Evolutionary conservation across 2,329 filamentous ascomycete species (phyloP), one percentile per base, ranked within the genome.

Genomic region (Xylariaceae sp.): DNA sequence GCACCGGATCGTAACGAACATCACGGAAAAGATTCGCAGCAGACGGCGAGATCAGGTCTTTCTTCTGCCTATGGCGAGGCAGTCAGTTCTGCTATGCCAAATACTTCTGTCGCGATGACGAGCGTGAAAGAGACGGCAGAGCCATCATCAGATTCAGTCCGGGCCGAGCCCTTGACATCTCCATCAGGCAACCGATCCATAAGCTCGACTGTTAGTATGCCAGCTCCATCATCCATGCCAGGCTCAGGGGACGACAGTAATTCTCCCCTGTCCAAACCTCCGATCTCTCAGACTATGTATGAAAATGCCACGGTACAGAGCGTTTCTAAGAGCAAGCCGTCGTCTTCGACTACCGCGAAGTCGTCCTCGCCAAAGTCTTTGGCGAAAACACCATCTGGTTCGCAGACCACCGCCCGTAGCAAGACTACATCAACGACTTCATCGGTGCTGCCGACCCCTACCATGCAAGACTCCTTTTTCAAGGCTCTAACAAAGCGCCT

Each of bases 391-490:
- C 37, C 65, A 4, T 54, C 61, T n/a, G 60, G 62, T 32, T 59
- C 65, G 31, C 59, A 64, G 34, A 63, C 68, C 6, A 57, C 62
- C 6, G 56, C 63, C 26, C 71, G 67, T 52, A 71, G 67, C 66
- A 70, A 69, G 57, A 73, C 71, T 53, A 74, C 62, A 64, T 75
- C 70, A 47, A 61, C 72, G 30, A 62, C 72, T 30, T 73, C 76
- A 6, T 66, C 77, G 1, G 68, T 78, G 6, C 71, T 79, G 1
- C 72, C 87, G 1, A 81, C 84, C 0, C 91, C 92, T 2, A 91
- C 91, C 0, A 94, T 95, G 1, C 94, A 99, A 70, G 94, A 99
- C 69, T 94, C 89, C 1, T 97, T 99, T 72, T 99, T 96, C 80
- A 97, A 97, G 70, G 89, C 91, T 3, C 87, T 97, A 6, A 90